Evolutionary conservation across 176 grass and related monocot genomes (phyloP).

Genomic region (Oryza officinalis): DNA sequence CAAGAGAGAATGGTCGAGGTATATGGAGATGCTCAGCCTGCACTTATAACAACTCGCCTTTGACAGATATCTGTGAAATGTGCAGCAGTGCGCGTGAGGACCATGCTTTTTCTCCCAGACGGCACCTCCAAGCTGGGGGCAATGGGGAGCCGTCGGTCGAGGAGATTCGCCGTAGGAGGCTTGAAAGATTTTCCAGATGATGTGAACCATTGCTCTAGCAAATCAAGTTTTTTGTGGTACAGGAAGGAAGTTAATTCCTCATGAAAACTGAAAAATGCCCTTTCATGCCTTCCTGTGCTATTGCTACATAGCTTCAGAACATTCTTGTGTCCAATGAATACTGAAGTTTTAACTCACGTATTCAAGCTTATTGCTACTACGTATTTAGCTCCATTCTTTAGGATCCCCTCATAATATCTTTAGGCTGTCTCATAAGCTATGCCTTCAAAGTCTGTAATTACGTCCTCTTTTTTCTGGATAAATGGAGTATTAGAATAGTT

Average conservation of each 20-base stretch:
- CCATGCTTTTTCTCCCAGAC: conserved; percentile 18
- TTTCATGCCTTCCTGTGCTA: neutral
- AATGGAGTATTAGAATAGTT: neutral
- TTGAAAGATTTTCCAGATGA: conserved; percentile 76
- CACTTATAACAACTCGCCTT: conserved; percentile 74
- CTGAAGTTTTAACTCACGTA: neutral
- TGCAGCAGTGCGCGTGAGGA: conserved; percentile 56
- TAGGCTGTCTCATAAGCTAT: neutral
- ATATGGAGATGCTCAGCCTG: conserved; percentile 80
- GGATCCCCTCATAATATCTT: neutral
- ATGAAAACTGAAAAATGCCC: neutral
- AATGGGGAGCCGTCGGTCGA: conserved; percentile 45
- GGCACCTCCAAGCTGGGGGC: conserved; percentile 8
- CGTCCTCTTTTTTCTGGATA: neutral
- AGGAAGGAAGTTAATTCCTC: neutral
- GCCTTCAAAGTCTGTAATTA: neutral
- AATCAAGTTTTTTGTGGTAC: neutral
- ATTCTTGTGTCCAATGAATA: neutral
- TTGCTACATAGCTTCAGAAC: neutral
- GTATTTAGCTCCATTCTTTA: neutral
- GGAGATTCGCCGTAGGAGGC: conserved; percentile 75
- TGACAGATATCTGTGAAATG: conserved; percentile 78
- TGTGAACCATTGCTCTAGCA: neutral
- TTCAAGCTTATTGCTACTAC: neutral
- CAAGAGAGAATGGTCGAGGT: conserved; percentile 17